Base-by-base conservation (phyloP, 768 basidiomycete genomes). In the Trametopsis cervina region DNA sequence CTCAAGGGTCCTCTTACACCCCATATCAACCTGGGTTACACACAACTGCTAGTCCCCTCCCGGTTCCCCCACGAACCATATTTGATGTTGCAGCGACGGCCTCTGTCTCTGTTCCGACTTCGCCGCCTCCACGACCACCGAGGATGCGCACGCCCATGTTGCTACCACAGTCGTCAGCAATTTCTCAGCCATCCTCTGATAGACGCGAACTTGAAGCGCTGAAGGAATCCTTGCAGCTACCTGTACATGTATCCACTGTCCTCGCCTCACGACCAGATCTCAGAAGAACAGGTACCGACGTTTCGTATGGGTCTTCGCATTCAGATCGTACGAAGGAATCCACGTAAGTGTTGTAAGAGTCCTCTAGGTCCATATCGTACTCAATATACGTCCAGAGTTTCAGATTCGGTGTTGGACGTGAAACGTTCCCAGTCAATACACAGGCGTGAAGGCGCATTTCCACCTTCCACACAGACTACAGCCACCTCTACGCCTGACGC, bases 1-100 rank as follows among this genome's bases (percentile, higher is more conserved):
- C 46, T 6, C 23, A 42, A 15, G 18, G 26, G 7, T 68, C 72
- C 9, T 61, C 73, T 6, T 83, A 78, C 60, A 63, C 81, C 45
- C 65, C 72, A 56, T 85, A 86, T 57, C 75, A 83, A 50, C 81
- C 83, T 41, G 83, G 77, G 42, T 57, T 82, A 1, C 82, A 89
- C 63, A 72, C 83, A 5, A 85, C 75, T 20, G 85, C 85, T 36
- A 83, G 84, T 3, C 85, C 86, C 40, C 70, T 85, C 50, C 85
- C 86, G 23, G 77, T 78, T 25, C 85, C 84, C 7, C 83, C 85
- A 2, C 70, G 80, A 49, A 73, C 80, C 17, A 63, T 70, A 47
- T 73, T 80, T 49, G 70, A 67, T 4, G 67, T 68, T 11, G 40
- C 11, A 26, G 38, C 41, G 26, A 15, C 7, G 9, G 29, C 15